These are phyloP conservation scores for Nitzschia palea DNA, from an alignment of 108 stramenopile genomes.

Conservation along the genomic window DNA sequence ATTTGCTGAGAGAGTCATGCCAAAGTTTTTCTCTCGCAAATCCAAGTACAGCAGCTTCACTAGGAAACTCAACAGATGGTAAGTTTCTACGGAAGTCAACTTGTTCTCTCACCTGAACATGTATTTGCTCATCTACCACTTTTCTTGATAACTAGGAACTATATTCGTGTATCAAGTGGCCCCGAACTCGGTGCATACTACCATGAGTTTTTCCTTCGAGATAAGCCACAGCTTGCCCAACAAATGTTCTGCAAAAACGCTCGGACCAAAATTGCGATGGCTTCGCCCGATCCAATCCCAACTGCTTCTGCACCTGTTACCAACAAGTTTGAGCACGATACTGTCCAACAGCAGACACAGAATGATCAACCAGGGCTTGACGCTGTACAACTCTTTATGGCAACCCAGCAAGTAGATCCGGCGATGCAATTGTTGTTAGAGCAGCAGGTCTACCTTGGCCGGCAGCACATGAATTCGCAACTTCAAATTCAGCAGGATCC, in stretches of 20 bases:
- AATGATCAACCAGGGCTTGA: not conserved
- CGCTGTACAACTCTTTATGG: not conserved
- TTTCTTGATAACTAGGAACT: constrained; percentile 47
- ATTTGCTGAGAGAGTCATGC: constrained; percentile 64
- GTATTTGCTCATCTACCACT: not conserved
- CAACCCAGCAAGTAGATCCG: constrained; percentile 10
- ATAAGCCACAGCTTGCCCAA: constrained; percentile 42
- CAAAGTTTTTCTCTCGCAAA: constrained; percentile 57
- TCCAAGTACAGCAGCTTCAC: constrained; percentile 81
- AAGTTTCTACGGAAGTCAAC: constrained; percentile 24
- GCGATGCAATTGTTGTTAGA: constrained; percentile 10
- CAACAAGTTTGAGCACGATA: too few species aligned
- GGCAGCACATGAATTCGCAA: constrained; percentile 11
- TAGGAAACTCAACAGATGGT: constrained; percentile 71
- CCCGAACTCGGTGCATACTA: constrained; percentile 75
- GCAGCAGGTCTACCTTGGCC: constrained; percentile 15
- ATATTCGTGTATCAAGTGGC: constrained; percentile 64
- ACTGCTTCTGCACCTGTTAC: not conserved
- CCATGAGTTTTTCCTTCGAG: constrained; percentile 70
- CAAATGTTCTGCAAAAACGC: constrained; percentile 66
- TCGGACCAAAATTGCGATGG: constrained; percentile 43
- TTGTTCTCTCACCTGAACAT: too few species aligned
- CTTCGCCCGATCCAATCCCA: constrained; percentile 23
- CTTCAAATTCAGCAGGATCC: constrained; percentile 3
- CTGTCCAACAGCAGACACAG: not conserved